Conservation (phyloP, 1,284 basidiomycete genomes). For the Ganoderma lingzhi region DNA sequence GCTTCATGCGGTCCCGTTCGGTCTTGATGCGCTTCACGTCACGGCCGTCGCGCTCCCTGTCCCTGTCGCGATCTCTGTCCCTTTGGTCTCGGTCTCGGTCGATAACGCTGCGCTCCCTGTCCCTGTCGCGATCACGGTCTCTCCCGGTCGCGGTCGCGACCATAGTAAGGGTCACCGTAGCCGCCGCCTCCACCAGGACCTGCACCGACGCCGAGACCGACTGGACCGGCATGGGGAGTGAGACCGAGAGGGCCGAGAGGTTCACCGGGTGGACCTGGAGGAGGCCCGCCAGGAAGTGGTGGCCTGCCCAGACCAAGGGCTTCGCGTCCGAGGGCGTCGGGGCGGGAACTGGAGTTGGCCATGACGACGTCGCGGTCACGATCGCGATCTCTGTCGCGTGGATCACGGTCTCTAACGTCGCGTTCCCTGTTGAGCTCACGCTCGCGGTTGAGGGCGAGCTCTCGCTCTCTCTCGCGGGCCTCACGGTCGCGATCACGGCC, state of each 20-base stretch:
- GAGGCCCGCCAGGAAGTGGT: conserved; percentile 27
- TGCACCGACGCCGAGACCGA: conserved; percentile 40
- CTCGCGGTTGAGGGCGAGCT: conserved; percentile 39
- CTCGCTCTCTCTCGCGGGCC: conserved; percentile 43
- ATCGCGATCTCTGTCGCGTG: conserved; percentile 40
- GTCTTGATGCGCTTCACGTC: conserved; percentile 57
- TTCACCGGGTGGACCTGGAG: conserved; percentile 35
- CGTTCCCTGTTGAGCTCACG: conserved; percentile 42
- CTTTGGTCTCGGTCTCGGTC: conserved; percentile 37
- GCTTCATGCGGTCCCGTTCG: conserved; percentile 44
- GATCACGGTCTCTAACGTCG: conserved; percentile 34
- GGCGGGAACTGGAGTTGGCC: conserved; percentile 29
- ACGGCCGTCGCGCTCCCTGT: conserved; percentile 39
- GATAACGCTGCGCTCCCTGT: conserved; percentile 38
- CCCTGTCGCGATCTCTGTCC: conserved; percentile 39
- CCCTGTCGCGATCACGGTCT: conserved; percentile 44
- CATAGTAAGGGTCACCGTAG: conserved; percentile 38
- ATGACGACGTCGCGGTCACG: conserved; percentile 39
- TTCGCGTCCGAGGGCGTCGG: conserved; percentile 39
- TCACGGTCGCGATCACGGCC: conserved; percentile 39
- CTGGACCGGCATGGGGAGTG: conserved; percentile 39
- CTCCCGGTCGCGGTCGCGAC: conserved; percentile 42
- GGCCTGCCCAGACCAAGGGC: conserved; percentile 40
- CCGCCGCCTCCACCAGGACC: conserved; percentile 40
- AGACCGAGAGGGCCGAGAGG: conserved; percentile 35